A percentile compares a stretch with the other conserved stretches of the same genome.
phyloP scores from a whole-genome alignment of 1,139 yeast genomes.

The Geotrichum cucujoidarum region DNA sequence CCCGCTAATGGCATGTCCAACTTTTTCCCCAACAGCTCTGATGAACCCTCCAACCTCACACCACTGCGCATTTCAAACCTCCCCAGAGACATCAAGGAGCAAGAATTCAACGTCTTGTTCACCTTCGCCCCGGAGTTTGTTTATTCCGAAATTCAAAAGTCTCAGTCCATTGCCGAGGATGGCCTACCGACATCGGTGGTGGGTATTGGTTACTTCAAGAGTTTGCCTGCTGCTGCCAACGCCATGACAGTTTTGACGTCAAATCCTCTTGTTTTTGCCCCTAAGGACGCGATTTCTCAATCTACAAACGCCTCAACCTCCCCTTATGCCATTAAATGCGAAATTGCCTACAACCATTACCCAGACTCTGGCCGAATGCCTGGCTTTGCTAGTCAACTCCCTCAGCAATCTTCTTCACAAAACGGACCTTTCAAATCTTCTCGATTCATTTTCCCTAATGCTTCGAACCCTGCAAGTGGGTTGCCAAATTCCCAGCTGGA shows the following conservation, averaged over 20 bases:
- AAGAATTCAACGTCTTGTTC: conserved; percentile 76
- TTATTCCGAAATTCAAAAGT: conserved; percentile 50
- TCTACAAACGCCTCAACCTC: conserved; percentile 19
- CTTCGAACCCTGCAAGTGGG: conserved; percentile 14
- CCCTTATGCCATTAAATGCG: conserved; percentile 27
- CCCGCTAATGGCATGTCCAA: conserved; percentile 13
- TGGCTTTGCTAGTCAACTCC: neutral
- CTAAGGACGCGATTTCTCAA: conserved; percentile 14
- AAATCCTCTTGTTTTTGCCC: conserved; percentile 56
- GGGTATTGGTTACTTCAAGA: conserved; percentile 58
- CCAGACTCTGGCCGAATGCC: conserved; percentile 6
- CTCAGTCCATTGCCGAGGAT: conserved; percentile 33
- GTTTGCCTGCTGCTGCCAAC: conserved; percentile 59
- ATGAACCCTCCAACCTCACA: conserved; percentile 10
- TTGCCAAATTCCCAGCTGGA: conserved; percentile 16
- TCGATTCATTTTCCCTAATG: conserved; percentile 18
- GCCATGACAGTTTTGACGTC: conserved; percentile 67
- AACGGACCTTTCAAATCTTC: conserved; percentile 11
- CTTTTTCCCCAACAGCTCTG: conserved; percentile 15
- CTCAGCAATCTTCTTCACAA: conserved; percentile 9
- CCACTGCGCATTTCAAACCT: conserved; percentile 49
- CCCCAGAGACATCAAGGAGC: conserved; percentile 65
- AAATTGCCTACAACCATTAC: conserved; percentile 24
- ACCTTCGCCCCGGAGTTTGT: conserved; percentile 74
- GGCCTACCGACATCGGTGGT: conserved; percentile 39